These are phyloP conservation scores for Xylaria sp. DNA, from an alignment of 2,329 filamentous ascomycete genomes.

Conservation along the genomic window DNA sequence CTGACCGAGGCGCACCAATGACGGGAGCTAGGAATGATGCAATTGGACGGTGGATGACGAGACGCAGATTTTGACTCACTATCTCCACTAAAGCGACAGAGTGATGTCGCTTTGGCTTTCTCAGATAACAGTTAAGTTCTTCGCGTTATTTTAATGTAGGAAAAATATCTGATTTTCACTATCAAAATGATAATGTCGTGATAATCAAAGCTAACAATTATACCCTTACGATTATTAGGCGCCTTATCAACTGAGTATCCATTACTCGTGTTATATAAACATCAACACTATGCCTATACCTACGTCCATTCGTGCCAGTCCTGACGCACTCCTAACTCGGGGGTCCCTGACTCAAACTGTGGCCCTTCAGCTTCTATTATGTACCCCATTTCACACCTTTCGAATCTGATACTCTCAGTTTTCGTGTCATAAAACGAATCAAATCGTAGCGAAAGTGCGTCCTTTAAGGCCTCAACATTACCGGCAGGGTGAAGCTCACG, in stretches of 20 bases:
- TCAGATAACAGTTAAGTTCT: neutral
- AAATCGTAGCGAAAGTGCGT: conserved; percentile 56
- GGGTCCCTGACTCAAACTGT: conserved; percentile 41
- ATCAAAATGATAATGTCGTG: too few relatives aligned
- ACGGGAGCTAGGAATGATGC: conserved; percentile 14
- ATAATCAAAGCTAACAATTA: too few relatives aligned
- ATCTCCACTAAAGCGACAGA: neutral
- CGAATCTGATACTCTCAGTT: conserved; percentile 57
- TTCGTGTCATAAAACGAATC: conserved; percentile 58
- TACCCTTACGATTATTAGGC: neutral
- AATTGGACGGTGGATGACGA: conserved; percentile 20
- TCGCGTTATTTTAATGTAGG: neutral
- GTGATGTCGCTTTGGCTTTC: neutral
- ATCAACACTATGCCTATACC: neutral
- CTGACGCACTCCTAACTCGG: conserved; percentile 20
- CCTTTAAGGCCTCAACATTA: conserved; percentile 55
- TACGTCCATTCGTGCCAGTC: conserved; percentile 46
- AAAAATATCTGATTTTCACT: neutral
- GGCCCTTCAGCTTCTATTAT: conserved; percentile 62
- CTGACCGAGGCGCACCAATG: conserved; percentile 17
- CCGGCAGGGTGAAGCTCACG: conserved; percentile 58
- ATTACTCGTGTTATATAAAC: too few relatives aligned
- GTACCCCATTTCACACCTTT: conserved; percentile 62
- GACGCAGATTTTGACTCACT: conserved; percentile 3
- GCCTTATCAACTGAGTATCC: neutral